Percentiles rank a stretch among this genome's conserved stretches.
These are phyloP conservation scores for Aspergillus persii DNA, from an alignment of 2,329 filamentous ascomycete species.

Conservation along the genomic window DNA sequence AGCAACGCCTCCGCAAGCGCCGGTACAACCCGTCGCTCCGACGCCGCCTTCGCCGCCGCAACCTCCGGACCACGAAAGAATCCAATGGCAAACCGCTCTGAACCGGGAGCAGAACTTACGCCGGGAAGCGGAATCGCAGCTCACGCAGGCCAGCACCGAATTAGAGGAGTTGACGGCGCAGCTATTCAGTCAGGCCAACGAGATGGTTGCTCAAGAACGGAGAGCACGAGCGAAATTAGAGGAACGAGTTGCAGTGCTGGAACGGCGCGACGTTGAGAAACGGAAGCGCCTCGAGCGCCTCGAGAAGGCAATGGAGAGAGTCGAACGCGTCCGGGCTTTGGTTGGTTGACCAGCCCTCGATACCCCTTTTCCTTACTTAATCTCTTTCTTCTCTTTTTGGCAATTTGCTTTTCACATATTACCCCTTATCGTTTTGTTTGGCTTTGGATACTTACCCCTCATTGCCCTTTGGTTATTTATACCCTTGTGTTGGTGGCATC, in stretches of 20 bases:
- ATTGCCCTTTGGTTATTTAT: slow-evolving; percentile 3
- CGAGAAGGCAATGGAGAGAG: slow-evolving; percentile 56
- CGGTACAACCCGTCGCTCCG: slow-evolving; percentile 11
- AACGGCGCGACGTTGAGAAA: slow-evolving; percentile 49
- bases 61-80: slow-evolving; percentile 21
- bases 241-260: slow-evolving; percentile 47
- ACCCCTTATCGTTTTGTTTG: slow-evolving; percentile 4
- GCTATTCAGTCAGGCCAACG: slow-evolving; percentile 63
- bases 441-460: neutral
- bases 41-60: slow-evolving; percentile 23
- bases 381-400: slow-evolving; percentile 3
- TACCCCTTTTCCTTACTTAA: slow-evolving; percentile 1
- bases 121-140: slow-evolving; percentile 56
- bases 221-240: slow-evolving; percentile 55
- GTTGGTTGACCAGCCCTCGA: slow-evolving; percentile 34
- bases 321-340: slow-evolving; percentile 58
- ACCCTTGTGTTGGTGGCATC: neutral
- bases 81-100: slow-evolving; percentile 54
- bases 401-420: neutral
- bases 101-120: slow-evolving; percentile 55
- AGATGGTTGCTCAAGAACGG: slow-evolving; percentile 64
- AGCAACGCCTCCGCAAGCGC: slow-evolving; percentile 23
- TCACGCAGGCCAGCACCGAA: slow-evolving; percentile 55
- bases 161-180: slow-evolving; percentile 61
- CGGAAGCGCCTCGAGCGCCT: slow-evolving; percentile 53